phyloP scores from a whole-genome alignment of 441 rosid genomes.

The Theobroma grandiflorum region DNA sequence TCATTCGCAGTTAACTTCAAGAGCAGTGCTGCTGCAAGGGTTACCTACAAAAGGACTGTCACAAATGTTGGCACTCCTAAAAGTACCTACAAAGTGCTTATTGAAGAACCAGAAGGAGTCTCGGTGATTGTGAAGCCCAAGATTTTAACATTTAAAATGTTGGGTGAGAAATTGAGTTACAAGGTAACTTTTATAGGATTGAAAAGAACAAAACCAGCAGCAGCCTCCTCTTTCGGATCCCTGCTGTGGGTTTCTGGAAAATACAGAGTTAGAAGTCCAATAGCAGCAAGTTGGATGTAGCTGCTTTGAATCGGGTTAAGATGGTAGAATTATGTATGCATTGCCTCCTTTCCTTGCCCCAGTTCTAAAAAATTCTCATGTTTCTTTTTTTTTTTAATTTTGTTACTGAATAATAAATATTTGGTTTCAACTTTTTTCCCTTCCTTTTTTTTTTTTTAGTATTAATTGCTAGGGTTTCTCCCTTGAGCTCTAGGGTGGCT shows the following conservation, averaged over 20 bases:
- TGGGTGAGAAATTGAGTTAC: slow-evolving; percentile 58
- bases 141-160: slow-evolving; percentile 44
- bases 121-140: slow-evolving; percentile 49
- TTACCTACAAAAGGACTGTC: slow-evolving; percentile 46
- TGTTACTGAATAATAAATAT: too few relatives aligned
- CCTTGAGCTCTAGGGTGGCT: too few relatives aligned
- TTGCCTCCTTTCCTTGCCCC: too few relatives aligned
- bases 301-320: neutral
- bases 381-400: too few relatives aligned
- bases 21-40: neutral
- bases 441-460: too few relatives aligned
- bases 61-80: slow-evolving; percentile 50
- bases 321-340: too few relatives aligned
- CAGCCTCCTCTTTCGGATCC: slow-evolving; percentile 56
- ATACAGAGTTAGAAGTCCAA: slow-evolving; percentile 54
- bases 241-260: slow-evolving; percentile 52
- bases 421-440: too few relatives aligned
- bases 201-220: slow-evolving; percentile 7
- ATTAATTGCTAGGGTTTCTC: too few relatives aligned
- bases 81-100: slow-evolving; percentile 41
- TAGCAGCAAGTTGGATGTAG: slow-evolving; percentile 55
- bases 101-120: slow-evolving; percentile 48
- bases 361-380: too few relatives aligned
- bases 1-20: slow-evolving; percentile 52
- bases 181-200: slow-evolving; percentile 44